Evolutionary conservation across 495 filamentous ascomycete genomes (phyloP).

Genomic region (Rhypophila decipiens): DNA sequence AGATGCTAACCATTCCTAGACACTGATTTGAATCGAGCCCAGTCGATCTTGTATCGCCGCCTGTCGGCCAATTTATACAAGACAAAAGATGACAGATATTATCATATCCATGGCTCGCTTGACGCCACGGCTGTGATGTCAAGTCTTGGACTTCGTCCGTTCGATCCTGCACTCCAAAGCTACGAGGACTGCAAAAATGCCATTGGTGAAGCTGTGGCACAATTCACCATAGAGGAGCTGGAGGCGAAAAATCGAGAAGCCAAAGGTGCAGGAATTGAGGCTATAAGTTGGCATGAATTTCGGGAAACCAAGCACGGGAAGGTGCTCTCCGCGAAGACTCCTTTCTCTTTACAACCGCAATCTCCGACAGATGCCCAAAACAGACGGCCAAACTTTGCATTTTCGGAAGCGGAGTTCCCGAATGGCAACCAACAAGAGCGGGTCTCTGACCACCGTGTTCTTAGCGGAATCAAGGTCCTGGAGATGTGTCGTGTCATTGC

Average conservation of each 20-base stretch:
- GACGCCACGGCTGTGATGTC: conserved; percentile 61
- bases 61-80: conserved; percentile 71
- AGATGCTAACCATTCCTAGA: conserved; percentile 36
- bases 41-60: conserved; percentile 66
- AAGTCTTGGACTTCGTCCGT: conserved; percentile 64
- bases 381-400: too few species aligned
- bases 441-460: conserved; percentile 49
- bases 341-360: too few species aligned
- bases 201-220: conserved; percentile 59
- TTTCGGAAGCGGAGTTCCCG: conserved; percentile 12
- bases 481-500: conserved; percentile 64
- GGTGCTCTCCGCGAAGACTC: conserved; percentile 11
- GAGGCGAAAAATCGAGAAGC: conserved; percentile 57
- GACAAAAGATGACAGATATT: conserved; percentile 59
- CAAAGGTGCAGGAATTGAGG: conserved; percentile 61
- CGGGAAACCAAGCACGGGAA: conserved; percentile 53
- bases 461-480: conserved; percentile 52
- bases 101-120: conserved; percentile 73
- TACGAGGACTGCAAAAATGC: conserved; percentile 60
- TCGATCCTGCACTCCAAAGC: conserved; percentile 56
- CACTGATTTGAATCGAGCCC: conserved; percentile 62
- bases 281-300: conserved; percentile 60
- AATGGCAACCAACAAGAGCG: conserved; percentile 31
- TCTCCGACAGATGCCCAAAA: too few species aligned
- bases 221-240: conserved; percentile 56